A percentile compares a stretch with the other conserved stretches of the same genome.
These are phyloP conservation scores for Tolypocladium tropicale DNA, from an alignment of 2,329 filamentous ascomycete genomes.

Conservation along the genomic window DNA sequence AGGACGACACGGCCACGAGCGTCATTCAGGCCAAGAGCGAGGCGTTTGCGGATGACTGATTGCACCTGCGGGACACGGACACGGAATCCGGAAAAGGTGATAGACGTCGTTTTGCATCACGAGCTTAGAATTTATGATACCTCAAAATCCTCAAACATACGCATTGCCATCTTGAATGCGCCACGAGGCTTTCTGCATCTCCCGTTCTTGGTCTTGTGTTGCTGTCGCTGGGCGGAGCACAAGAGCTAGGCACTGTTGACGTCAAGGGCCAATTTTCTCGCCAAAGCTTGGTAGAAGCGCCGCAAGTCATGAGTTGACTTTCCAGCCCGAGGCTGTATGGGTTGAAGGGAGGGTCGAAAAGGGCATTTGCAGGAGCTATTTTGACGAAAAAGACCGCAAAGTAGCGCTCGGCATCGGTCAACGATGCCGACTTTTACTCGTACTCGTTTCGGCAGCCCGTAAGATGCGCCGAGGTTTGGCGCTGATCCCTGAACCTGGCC, in stretches of 20 bases:
- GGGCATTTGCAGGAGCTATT: not conserved
- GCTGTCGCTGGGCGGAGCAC: not conserved
- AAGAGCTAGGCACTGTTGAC: no score
- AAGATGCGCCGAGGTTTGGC: not conserved
- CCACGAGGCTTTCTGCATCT: not conserved
- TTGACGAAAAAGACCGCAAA: not conserved
- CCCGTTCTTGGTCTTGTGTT: not conserved
- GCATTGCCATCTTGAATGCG: not conserved
- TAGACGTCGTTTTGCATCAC: not conserved
- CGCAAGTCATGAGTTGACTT: no score
- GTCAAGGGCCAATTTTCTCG: no score
- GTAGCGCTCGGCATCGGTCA: not conserved
- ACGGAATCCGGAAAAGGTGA: not conserved
- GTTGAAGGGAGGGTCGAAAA: no score
- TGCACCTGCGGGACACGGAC: not conserved
- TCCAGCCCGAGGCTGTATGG: no score
- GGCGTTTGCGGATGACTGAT: conserved; percentile 28
- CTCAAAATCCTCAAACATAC: not conserved
- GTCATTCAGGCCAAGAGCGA: conserved; percentile 29
- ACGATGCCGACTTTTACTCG: no score
- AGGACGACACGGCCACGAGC: conserved; percentile 22
- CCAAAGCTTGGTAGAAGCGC: no score
- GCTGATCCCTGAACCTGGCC: not conserved
- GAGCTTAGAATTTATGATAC: not conserved
- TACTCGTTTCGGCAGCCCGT: no score